Percentiles rank a stretch among this genome's conserved stretches.
Conservation (phyloP, 1,284 basidiomycete genomes). For the Neolentinus lepideus region DNA sequence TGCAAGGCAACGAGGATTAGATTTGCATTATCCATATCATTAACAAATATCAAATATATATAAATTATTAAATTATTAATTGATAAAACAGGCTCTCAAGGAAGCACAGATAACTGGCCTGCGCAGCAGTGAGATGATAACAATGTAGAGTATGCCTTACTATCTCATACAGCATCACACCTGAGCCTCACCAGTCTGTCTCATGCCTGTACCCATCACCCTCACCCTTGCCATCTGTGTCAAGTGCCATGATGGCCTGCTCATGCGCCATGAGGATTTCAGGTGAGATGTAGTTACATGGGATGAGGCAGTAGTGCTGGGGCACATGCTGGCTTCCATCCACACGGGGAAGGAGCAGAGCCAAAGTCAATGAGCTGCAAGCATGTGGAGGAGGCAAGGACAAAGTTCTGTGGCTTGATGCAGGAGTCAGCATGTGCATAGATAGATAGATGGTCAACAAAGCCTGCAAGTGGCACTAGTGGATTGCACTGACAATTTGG, state of each 20-base stretch:
- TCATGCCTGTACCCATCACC: constrained; percentile 67
- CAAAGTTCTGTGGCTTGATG: constrained; percentile 91
- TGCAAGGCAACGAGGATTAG: neutral
- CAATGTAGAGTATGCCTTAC: constrained; percentile 16
- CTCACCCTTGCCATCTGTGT: constrained; percentile 46
- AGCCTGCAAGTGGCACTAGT: constrained; percentile 80
- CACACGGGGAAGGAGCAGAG: constrained; percentile 50
- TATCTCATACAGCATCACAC: constrained; percentile 85
- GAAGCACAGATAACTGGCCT: constrained; percentile 60
- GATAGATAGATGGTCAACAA: neutral
- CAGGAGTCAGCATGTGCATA: constrained; percentile 19
- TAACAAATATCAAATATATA: no score
- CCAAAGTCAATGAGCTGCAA: constrained; percentile 87
- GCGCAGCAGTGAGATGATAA: constrained; percentile 4
- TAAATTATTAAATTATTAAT: no score
- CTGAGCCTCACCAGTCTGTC: constrained; percentile 93
- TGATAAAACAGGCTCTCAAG: no score
- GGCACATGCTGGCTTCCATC: constrained; percentile 54
- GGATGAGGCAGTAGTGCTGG: constrained; percentile 64
- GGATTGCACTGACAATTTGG: constrained; percentile 73
- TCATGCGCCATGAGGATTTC: constrained; percentile 83
- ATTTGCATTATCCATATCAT: no score
- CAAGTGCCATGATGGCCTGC: constrained; percentile 66
- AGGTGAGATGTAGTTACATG: constrained; percentile 90
- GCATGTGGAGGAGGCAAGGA: constrained; percentile 55